Base-by-base conservation (phyloP, 306 rosid genomes). In the Quercus alba region DNA sequence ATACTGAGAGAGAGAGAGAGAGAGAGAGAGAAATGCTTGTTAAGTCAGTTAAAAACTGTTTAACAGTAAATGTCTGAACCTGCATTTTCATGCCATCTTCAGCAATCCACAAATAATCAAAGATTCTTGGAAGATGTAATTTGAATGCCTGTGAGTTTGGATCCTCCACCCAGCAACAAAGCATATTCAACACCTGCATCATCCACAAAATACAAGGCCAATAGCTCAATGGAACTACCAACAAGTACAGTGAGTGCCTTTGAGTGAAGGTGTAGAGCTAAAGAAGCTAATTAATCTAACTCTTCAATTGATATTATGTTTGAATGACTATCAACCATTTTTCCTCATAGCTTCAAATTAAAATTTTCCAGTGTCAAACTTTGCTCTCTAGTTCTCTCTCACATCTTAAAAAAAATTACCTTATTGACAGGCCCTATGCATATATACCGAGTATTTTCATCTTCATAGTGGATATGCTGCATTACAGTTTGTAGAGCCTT, bases 1-100 rank as follows among this genome's bases (percentile, higher is more conserved):
- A 38, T 38, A 38, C 10, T 38, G 69, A 0, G 38, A 13, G 38
- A 26, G 68, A 9, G 68, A 9, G 63, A 23, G 5, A 35, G 11
- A 59, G 66, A 58, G 17, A 58, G 31, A 11, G 66, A 26, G 6
- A 41, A 2, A 41, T 41, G 46, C 46, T 19, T 46, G n/a, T 67
- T 17, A 67, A 67, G 23, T 33, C 17, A 38, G 46, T 41, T 44
- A 67, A 44, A 18, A 23, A 18, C 72, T 19, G 7, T 67, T 9
- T 49, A 41, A 41, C 46, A 41, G 0, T 31, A 41, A 41, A 30
- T 64, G 18, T 28, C 46, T 63, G 56, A 30, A 92, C 98, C 97
- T 94, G 94, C 97, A 94, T 91, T 88, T 92, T 94, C 97, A 94
- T 92, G 85, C 97, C 98, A 80, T 92, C 98, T 84, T 94, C 98